phyloP scores from a whole-genome alignment of 2,329 filamentous ascomycete species.

The Clathrospora elynae region DNA sequence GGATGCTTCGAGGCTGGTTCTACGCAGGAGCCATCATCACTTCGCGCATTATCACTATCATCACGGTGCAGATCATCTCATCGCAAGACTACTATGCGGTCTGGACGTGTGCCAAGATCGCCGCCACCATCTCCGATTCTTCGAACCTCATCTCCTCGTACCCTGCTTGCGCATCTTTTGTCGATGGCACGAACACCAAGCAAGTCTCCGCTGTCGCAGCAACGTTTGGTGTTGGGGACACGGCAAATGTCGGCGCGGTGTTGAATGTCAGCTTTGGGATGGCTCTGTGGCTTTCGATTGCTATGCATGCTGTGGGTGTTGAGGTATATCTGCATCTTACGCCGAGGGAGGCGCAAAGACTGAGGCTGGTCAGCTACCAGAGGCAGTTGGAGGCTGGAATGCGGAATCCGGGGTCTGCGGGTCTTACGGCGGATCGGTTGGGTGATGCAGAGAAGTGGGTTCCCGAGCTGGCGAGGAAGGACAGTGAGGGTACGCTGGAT shows the following conservation, averaged over 20 bases:
- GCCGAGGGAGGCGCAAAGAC: conserved; percentile 58
- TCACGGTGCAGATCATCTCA: conserved; percentile 51
- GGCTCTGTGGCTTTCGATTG: conserved; percentile 59
- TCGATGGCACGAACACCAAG: conserved; percentile 38
- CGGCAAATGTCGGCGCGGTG: conserved; percentile 49
- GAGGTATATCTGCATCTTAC: conserved; percentile 54
- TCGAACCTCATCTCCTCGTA: conserved; percentile 40
- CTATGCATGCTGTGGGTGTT: conserved; percentile 53
- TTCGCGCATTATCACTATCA: conserved; percentile 55
- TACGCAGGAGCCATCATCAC: conserved; percentile 61
- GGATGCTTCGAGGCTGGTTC: conserved; percentile 40
- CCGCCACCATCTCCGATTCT: conserved; percentile 38
- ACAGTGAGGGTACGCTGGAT: conserved; percentile 5
- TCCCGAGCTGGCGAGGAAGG: conserved; percentile 9
- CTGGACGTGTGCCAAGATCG: conserved; percentile 58
- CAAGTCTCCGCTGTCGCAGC: conserved; percentile 31
- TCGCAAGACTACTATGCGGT: conserved; percentile 43
- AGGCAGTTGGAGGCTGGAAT: conserved; percentile 61
- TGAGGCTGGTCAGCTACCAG: conserved; percentile 62
- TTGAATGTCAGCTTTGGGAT: conserved; percentile 59
- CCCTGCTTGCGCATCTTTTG: conserved; percentile 54
- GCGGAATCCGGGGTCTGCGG: conserved; percentile 49
- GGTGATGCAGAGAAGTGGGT: conserved; percentile 38
- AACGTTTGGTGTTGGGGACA: conserved; percentile 26
- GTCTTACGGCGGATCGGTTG: conserved; percentile 33